Percentiles rank a stretch among this genome's conserved stretches.
phyloP scores from a whole-genome alignment of 768 basidiomycete species.

The Tylopilus rubrobrunneus region DNA sequence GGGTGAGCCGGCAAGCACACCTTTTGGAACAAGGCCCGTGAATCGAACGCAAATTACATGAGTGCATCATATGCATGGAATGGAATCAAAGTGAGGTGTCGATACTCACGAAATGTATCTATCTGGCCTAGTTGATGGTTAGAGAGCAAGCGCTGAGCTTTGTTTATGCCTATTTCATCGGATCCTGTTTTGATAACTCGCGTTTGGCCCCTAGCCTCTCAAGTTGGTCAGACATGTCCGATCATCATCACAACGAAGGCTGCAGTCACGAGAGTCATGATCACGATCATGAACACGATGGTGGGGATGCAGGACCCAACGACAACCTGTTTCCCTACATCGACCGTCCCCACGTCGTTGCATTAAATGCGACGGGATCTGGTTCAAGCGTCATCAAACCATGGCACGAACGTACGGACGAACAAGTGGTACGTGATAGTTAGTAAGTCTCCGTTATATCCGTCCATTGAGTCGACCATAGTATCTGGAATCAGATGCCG shows the following conservation, averaged over 20 bases:
- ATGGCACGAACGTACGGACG: conserved; percentile 76
- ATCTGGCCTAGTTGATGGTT: background rate
- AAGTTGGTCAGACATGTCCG: conserved; percentile 13
- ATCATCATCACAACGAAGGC: conserved; percentile 36
- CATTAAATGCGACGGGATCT: conserved; percentile 59
- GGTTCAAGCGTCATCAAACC: conserved; percentile 74
- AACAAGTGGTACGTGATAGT: conserved; percentile 51
- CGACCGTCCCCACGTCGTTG: conserved; percentile 76
- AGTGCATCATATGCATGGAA: conserved; percentile 46
- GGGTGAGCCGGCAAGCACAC: conserved; percentile 70
- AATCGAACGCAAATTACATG: conserved; percentile 91
- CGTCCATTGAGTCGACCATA: conserved; percentile 28
- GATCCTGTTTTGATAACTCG: no score
- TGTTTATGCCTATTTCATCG: conserved; percentile 16
- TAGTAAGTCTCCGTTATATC: background rate
- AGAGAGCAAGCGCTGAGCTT: background rate
- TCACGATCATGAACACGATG: conserved; percentile 46
- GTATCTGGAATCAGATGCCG: conserved; percentile 86
- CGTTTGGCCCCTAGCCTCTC: background rate
- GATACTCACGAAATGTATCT: conserved; percentile 13
- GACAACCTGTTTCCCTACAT: conserved; percentile 75
- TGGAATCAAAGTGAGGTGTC: background rate
- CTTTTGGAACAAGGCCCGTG: conserved; percentile 61
- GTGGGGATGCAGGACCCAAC: conserved; percentile 45
- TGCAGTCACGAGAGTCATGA: conserved; percentile 60